Evolutionary conservation across 495 filamentous ascomycete species (phyloP).

Genomic region (Xylaria intraflava): DNA sequence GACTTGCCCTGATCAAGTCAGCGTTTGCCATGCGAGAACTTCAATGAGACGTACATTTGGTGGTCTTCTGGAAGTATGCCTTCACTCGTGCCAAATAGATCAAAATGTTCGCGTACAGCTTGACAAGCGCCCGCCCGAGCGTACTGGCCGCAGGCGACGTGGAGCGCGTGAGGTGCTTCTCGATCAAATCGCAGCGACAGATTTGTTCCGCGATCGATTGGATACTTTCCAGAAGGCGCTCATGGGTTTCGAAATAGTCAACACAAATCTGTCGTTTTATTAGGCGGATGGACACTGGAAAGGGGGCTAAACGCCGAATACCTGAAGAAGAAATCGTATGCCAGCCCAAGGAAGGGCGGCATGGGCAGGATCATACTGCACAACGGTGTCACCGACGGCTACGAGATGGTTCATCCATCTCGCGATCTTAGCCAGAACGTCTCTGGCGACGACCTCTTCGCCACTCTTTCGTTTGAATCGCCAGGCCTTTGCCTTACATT

Average conservation of each 20-base stretch:
- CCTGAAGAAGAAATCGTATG: constrained; percentile 10
- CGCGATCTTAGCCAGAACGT: constrained; percentile 22
- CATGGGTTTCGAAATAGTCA: neutral
- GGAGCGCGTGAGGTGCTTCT: neutral
- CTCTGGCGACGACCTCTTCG: constrained; percentile 13
- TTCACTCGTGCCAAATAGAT: neutral
- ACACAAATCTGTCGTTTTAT: neutral
- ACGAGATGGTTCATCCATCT: constrained; percentile 25
- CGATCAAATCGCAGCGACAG: neutral
- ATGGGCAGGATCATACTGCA: constrained; percentile 26
- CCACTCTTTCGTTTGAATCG: neutral
- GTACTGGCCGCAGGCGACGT: neutral
- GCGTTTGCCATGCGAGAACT: constrained; percentile 6
- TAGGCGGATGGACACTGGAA: too few relatives aligned
- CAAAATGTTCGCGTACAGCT: neutral
- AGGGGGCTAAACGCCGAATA: too few relatives aligned
- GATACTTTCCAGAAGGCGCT: neutral
- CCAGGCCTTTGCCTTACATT: neutral
- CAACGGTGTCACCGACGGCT: constrained; percentile 24
- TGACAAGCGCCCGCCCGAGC: neutral
- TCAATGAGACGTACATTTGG: neutral
- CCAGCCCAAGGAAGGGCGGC: constrained; percentile 32
- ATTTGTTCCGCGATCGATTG: neutral
- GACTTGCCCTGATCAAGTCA: neutral
- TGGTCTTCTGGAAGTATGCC: neutral